These are phyloP conservation scores for Scutellaria galericulata DNA, from an alignment of 257 asterid genomes.

Conservation along the genomic window DNA sequence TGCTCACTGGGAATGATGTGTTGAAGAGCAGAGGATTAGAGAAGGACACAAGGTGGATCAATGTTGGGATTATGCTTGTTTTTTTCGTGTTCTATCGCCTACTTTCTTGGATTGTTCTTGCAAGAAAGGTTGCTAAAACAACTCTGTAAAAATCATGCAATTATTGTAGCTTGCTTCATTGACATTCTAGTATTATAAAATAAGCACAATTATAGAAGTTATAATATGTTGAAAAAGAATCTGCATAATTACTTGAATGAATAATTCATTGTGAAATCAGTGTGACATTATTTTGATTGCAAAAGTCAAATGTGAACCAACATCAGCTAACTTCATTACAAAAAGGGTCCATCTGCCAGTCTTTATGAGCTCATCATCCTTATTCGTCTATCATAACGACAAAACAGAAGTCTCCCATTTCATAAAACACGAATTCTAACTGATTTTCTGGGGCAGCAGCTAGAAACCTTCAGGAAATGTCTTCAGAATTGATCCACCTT, in stretches of 20 bases:
- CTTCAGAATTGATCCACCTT: no score
- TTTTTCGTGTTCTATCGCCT: constrained; percentile 71
- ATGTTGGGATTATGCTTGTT: constrained; percentile 73
- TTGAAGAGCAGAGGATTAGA: constrained; percentile 77
- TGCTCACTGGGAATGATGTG: constrained; percentile 76
- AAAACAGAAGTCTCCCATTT: constrained; percentile 6
- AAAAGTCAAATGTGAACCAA: constrained; percentile 3
- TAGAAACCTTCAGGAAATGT: no score
- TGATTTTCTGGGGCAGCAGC: no score
- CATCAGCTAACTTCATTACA: not conserved
- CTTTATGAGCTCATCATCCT: not conserved
- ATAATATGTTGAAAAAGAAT: not conserved
- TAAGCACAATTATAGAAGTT: not conserved
- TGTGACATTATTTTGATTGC: not conserved
- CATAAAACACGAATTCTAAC: not conserved
- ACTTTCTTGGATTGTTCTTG: constrained; percentile 77
- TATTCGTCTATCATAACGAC: not conserved
- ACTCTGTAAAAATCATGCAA: constrained; percentile 40
- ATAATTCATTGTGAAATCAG: not conserved
- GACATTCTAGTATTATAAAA: not conserved
- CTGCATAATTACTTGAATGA: constrained; percentile 1
- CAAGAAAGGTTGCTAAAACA: constrained; percentile 70
- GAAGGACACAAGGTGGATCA: constrained; percentile 70
- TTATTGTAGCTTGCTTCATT: not conserved
- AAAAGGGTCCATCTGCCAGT: constrained; percentile 13